A percentile compares a stretch with the other conserved stretches of the same genome.
Conservation (phyloP, 129 eudicot genomes). For the Kitagawia praeruptora region DNA sequence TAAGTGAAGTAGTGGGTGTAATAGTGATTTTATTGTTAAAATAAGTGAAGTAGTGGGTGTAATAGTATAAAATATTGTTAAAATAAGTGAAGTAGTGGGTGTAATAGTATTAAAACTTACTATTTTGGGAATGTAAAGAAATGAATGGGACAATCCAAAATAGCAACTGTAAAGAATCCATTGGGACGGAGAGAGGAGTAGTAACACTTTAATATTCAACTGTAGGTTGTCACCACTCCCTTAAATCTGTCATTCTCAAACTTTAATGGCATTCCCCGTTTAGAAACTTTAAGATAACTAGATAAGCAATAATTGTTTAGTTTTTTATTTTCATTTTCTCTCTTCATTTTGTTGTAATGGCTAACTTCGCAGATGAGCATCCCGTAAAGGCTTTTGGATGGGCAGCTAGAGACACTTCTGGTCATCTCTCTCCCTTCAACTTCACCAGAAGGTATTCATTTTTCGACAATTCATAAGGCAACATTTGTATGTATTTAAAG, state of each 20-base stretch:
- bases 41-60: too few species aligned
- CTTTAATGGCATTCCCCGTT: background rate
- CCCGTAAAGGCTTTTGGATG: slow-evolving; percentile 41
- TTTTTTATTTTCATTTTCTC: background rate
- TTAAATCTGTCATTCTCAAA: background rate
- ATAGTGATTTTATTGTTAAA: too few species aligned
- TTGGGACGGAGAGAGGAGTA: too few species aligned
- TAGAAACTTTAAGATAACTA: background rate
- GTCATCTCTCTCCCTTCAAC: slow-evolving; percentile 46
- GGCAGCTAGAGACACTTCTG: slow-evolving; percentile 49
- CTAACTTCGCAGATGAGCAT: slow-evolving; percentile 24
- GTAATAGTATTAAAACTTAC: too few species aligned
- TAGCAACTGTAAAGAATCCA: too few species aligned
- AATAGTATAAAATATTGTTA: too few species aligned
- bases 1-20: too few species aligned
- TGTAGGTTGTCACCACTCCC: background rate
- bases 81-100: too few species aligned
- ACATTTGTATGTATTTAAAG: background rate
- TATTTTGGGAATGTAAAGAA: too few species aligned
- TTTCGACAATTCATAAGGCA: background rate
- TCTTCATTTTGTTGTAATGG: background rate
- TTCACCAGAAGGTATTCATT: slow-evolving; percentile 42
- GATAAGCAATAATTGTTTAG: background rate
- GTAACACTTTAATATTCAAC: background rate
- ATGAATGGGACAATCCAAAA: too few species aligned